A percentile compares a stretch with the other conserved stretches of the same genome.
Evolutionary conservation across 2,329 filamentous ascomycete species (phyloP).

Genomic region (Pseudofabraea citricarpa): DNA sequence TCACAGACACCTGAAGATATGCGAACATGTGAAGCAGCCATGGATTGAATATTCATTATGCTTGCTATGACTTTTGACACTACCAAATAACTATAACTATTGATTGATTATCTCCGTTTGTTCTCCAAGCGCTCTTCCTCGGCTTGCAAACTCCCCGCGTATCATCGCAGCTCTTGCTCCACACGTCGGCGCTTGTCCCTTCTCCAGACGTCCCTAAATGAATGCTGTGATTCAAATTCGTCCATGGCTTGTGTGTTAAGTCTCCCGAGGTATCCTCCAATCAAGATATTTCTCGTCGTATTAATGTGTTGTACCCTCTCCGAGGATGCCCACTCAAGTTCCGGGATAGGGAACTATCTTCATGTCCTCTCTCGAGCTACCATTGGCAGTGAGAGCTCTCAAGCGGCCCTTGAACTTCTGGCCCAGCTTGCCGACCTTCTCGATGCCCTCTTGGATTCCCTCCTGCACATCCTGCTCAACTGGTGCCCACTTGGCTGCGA

Average conservation of each 20-base stretch:
- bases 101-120: no score
- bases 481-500: not conserved
- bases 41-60: no score
- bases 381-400: constrained; percentile 15
- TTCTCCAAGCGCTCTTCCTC: no score
- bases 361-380: not conserved
- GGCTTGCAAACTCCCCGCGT: no score
- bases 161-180: constrained; percentile 2
- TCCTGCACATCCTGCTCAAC: not conserved
- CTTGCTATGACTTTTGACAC: no score
- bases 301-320: not conserved
- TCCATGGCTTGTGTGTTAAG: no score
- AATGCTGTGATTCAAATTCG: no score
- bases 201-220: not conserved
- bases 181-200: not conserved
- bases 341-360: not conserved
- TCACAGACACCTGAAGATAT: no score
- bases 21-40: no score
- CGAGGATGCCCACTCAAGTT: not conserved
- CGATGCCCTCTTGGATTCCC: not conserved
- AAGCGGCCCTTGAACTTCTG: constrained; percentile 17
- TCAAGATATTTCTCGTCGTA: no score
- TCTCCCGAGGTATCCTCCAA: no score
- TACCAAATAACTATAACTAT: no score
- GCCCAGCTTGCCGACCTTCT: constrained; percentile 7